Evolutionary conservation across 2,329 filamentous ascomycete species (phyloP).

Genomic region (Xylaria sp.): DNA sequence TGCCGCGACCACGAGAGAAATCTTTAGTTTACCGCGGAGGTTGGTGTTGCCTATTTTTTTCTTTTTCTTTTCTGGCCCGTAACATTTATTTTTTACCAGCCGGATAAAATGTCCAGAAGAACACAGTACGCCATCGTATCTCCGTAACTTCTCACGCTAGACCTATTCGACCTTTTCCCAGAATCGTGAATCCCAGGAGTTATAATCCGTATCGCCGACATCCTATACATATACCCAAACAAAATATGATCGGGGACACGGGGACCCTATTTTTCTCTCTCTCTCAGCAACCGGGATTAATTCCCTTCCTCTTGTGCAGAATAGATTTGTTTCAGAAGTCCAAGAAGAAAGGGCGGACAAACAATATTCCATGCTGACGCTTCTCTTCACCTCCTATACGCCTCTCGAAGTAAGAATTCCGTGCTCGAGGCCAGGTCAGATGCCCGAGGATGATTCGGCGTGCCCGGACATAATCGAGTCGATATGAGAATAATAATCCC

Average conservation of each 20-base stretch:
- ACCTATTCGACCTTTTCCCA: too few species aligned
- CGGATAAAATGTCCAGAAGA: too few species aligned
- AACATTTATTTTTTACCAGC: too few species aligned
- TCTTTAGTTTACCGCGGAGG: too few species aligned
- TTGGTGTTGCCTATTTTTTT: too few species aligned
- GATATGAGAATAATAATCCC: not conserved
- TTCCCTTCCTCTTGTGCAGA: not conserved
- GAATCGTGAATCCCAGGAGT: too few species aligned
- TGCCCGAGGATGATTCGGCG: not conserved
- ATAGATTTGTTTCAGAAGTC: not conserved
- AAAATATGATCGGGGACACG: too few species aligned
- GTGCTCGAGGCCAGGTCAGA: not conserved
- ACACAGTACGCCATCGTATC: too few species aligned
- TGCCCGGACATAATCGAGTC: not conserved
- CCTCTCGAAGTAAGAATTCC: not conserved
- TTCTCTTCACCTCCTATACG: not conserved
- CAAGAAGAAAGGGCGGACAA: not conserved
- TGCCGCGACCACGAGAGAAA: not conserved
- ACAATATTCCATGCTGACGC: not conserved
- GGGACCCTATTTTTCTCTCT: not conserved
- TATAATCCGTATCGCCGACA: too few species aligned
- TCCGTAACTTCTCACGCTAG: too few species aligned
- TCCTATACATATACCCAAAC: too few species aligned
- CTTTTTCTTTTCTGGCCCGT: too few species aligned
- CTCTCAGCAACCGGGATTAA: not conserved